Evolutionary conservation across 345 rosid species (phyloP).

Genomic region (Corchorus olitorius): DNA sequence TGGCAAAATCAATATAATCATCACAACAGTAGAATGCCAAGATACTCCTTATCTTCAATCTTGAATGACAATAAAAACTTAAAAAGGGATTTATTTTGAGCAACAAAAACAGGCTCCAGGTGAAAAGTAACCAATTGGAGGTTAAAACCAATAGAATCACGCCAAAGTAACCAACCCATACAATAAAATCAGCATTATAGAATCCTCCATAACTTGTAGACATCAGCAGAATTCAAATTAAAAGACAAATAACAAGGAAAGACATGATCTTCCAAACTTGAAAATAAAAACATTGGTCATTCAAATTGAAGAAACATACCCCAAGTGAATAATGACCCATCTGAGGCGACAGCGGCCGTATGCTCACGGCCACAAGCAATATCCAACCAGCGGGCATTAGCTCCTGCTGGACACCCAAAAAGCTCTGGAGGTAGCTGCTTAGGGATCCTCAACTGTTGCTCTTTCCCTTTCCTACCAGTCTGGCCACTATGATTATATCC

Average conservation of each 20-base stretch:
- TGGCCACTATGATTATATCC: slow-evolving; percentile 94
- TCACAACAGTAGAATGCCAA: not conserved
- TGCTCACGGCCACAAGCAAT: slow-evolving; percentile 94
- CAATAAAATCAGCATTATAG: not conserved
- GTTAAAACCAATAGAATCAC: not conserved
- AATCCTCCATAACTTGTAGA: not conserved
- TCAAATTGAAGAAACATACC: slow-evolving; percentile 45
- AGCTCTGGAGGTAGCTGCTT: slow-evolving; percentile 93
- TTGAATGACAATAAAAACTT: not conserved
- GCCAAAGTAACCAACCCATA: not conserved
- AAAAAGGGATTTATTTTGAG: not conserved
- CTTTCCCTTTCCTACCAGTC: slow-evolving; percentile 80
- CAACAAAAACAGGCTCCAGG: not conserved
- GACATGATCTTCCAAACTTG: not conserved
- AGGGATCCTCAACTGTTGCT: slow-evolving; percentile 76
- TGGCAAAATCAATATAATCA: not conserved
- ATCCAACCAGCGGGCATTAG: slow-evolving; percentile 82
- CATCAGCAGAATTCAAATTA: not conserved
- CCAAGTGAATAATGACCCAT: slow-evolving; percentile 98
- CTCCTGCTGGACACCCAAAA: slow-evolving; percentile 85
- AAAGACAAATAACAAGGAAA: not conserved
- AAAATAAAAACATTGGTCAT: not conserved
- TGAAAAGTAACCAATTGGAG: not conserved
- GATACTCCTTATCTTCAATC: not conserved
- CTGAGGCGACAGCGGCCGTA: slow-evolving; percentile 94